Evolutionary conservation across 2,329 filamentous ascomycete genomes (phyloP).

Genomic region (Neofusicoccum parvum): DNA sequence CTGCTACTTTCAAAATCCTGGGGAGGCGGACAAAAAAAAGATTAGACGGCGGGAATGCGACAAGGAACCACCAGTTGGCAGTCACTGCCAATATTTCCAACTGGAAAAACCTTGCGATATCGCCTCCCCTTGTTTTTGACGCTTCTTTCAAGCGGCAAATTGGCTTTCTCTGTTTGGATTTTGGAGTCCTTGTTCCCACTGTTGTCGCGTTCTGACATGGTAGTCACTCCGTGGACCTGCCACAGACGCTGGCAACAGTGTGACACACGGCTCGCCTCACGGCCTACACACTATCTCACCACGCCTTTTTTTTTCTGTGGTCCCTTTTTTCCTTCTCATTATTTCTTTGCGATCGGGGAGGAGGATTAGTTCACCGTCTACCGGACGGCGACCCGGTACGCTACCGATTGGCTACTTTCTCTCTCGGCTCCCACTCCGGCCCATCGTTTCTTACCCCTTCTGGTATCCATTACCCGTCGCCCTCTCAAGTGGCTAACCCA

Average conservation of each 20-base stretch:
- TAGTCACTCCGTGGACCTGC: no score
- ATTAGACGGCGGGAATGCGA: background rate
- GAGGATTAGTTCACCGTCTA: background rate
- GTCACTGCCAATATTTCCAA: background rate
- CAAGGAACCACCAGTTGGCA: no score
- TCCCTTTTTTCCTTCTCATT: background rate
- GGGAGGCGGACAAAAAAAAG: background rate
- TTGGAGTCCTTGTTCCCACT: no score
- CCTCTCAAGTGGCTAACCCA: background rate
- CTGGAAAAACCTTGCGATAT: background rate
- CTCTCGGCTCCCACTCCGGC: background rate
- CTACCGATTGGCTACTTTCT: background rate
- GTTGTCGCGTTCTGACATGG: no score
- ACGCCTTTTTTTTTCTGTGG: no score
- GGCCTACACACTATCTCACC: no score
- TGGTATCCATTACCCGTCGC: background rate
- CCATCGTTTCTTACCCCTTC: background rate
- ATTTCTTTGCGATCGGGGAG: background rate
- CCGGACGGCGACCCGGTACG: background rate
- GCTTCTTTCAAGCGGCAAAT: background rate
- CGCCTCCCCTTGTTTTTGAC: background rate
- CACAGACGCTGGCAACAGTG: no score
- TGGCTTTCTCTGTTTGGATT: background rate
- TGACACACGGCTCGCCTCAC: no score
- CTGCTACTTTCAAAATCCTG: background rate